Conservation (phyloP, 2,329 filamentous ascomycete species). For the Onygena corvina region DNA sequence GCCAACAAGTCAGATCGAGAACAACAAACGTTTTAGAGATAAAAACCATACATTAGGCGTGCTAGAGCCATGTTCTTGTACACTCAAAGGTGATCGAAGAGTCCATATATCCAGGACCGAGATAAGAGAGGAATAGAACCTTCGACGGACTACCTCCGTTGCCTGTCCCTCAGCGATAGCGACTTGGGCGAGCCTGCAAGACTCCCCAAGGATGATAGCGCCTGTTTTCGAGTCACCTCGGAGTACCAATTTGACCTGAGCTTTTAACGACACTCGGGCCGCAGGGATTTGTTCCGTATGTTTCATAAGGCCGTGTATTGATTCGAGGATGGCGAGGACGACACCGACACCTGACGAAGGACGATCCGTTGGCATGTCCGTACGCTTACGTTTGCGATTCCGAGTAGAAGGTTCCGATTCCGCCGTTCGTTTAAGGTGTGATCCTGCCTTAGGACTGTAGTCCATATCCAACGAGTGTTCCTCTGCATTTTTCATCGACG, state of each 20-base stretch:
- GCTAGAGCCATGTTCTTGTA: constrained; percentile 25
- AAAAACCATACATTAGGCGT: constrained; percentile 23
- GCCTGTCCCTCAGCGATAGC: background rate
- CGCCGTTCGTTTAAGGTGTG: constrained; percentile 23
- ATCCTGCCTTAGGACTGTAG: constrained; percentile 24
- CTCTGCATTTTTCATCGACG: constrained; percentile 2
- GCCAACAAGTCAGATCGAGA: background rate
- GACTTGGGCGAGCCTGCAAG: background rate
- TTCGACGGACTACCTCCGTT: constrained; percentile 12
- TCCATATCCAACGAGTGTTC: constrained; percentile 17
- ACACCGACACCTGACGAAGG: too few relatives aligned
- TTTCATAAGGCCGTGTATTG: constrained; percentile 9
- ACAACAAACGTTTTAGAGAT: constrained; percentile 4
- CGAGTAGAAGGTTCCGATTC: constrained; percentile 14
- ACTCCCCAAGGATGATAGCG: constrained; percentile 22
- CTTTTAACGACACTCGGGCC: constrained; percentile 21
- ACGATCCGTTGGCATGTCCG: constrained; percentile 6
- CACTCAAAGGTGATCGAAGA: constrained; percentile 25
- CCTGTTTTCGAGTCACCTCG: constrained; percentile 26
- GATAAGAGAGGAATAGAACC: constrained; percentile 26
- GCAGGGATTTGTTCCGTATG: constrained; percentile 7
- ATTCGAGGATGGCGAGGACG: constrained; percentile 10
- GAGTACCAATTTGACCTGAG: constrained; percentile 31
- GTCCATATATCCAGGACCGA: constrained; percentile 30
- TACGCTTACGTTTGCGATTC: constrained; percentile 31